Percentiles rank a stretch among this genome's conserved stretches.
Evolutionary conservation across 106 monocot genomes (phyloP).

Genomic region (Alisma plantagoaquatica): DNA sequence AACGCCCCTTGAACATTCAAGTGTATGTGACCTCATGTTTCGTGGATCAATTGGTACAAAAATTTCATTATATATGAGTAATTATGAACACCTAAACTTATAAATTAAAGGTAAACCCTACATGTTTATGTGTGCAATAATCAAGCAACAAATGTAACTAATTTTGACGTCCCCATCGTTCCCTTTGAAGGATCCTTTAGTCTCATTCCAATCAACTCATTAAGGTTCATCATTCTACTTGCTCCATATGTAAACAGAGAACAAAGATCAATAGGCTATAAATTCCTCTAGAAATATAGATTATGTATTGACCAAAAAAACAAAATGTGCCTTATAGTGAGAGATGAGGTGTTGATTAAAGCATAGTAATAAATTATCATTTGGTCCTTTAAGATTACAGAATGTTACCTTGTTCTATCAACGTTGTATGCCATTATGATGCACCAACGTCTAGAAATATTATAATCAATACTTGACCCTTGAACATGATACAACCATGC

Average conservation of each 20-base stretch:
- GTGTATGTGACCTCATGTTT: too few species aligned
- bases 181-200: conserved; percentile 68
- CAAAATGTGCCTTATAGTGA: background rate
- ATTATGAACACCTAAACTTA: too few species aligned
- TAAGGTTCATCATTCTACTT: conserved; percentile 76
- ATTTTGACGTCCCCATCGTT: conserved; percentile 57
- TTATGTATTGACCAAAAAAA: too few species aligned
- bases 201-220: conserved; percentile 86
- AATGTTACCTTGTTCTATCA: conserved; percentile 68
- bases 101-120: too few species aligned
- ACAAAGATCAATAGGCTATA: too few species aligned
- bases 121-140: too few species aligned
- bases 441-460: conserved; percentile 87
- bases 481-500: conserved; percentile 89
- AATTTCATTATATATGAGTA: too few species aligned
- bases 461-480: conserved; percentile 90
- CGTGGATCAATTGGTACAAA: too few species aligned
- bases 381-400: background rate
- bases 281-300: too few species aligned
- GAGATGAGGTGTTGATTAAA: background rate
- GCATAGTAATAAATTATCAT: background rate
- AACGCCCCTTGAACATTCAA: too few species aligned
- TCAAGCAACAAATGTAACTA: too few species aligned
- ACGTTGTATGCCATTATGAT: conserved; percentile 92
- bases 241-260: conserved; percentile 70